Base-by-base conservation (phyloP, 306 rosid species). In the Prunus dulcis region DNA sequence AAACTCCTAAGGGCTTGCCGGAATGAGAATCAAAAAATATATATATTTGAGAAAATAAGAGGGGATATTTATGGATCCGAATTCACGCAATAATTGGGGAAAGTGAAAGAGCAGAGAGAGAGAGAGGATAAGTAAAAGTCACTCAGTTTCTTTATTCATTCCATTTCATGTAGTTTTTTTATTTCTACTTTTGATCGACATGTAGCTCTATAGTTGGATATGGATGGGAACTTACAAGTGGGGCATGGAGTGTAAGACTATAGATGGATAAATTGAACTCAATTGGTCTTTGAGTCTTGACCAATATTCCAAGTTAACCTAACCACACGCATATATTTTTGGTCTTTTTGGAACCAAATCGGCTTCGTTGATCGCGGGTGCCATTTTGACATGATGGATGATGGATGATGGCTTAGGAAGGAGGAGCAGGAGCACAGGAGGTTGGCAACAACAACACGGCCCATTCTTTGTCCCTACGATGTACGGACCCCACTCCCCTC, bases 371-470 rank as follows among this genome's bases (percentile, higher is more conserved):
- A 55, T 71, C 15, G 71, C 53, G 32, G 71, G 30, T 43, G 53
- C 69, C 23, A 18, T 52, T 10, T 38, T 38, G 43, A 38, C 43
- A 38, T 38, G 43, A 38, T 38, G 43, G 43, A 6, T 6, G 43
- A 38, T 6, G 43, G 43, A 38, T 38, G 43, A 38, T 38, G 43
- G 43, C 43, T 38, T 38, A 34, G 7, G 41, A 34, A 34, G 8
- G 9, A 38, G 2, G 43, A 38, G 43, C 43, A 38, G 41, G 9
- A 34, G 43, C 43, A 38, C 2, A 38, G 9, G 9, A 27, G 50
- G 78, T 80, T 61, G 34, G 67, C 83, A 64, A 76, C 55, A 69
- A 50, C 38, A 82, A 73, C 85, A 83, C 83, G 81, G 79, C 45
- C 83, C 66, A 57, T 32, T n/a, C 20, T 63, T 63, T 17, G 67